Conservation (phyloP, 73 alveolate genomes). For the Paraurostyla sp. region DNA sequence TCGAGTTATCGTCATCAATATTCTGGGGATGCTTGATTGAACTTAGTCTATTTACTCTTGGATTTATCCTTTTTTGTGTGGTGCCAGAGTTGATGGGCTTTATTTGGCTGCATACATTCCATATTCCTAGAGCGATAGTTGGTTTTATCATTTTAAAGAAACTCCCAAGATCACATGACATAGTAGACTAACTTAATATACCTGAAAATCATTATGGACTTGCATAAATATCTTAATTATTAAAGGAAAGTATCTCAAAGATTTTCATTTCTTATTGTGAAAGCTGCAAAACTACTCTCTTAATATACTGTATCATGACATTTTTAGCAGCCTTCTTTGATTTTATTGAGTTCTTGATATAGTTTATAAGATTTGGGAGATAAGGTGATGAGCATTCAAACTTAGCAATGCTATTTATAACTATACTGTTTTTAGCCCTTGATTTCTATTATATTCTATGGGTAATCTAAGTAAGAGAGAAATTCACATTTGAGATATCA, state of each 20-base stretch:
- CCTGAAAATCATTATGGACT: constrained; percentile 46
- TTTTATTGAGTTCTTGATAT: constrained; percentile 55
- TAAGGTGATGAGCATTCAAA: constrained; percentile 52
- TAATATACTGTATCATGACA: constrained; percentile 45
- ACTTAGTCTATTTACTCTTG: constrained; percentile 19
- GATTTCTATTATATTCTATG: constrained; percentile 62
- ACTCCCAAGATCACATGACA: constrained; percentile 59
- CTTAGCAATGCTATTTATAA: constrained; percentile 53
- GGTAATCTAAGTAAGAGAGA: constrained; percentile 35
- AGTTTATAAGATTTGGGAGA: constrained; percentile 54
- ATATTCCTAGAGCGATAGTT: constrained; percentile 34
- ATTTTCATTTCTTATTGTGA: background rate
- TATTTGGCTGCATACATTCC: constrained; percentile 61
- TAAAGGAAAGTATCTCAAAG: constrained; percentile 2
- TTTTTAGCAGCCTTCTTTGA: background rate
- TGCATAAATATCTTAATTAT: background rate
- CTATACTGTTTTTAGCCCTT: constrained; percentile 23
- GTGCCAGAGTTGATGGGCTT: constrained; percentile 51
- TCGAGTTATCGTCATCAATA: constrained; percentile 34
- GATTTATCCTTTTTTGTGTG: constrained; percentile 53
- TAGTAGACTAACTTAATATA: constrained; percentile 44
- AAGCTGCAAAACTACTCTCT: background rate
- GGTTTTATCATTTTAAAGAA: constrained; percentile 45
- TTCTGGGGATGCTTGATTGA: constrained; percentile 63
- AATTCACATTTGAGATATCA: background rate